Conservation (phyloP, 208 protist genomes). For the Balamuthia mandrillaris region DNA sequence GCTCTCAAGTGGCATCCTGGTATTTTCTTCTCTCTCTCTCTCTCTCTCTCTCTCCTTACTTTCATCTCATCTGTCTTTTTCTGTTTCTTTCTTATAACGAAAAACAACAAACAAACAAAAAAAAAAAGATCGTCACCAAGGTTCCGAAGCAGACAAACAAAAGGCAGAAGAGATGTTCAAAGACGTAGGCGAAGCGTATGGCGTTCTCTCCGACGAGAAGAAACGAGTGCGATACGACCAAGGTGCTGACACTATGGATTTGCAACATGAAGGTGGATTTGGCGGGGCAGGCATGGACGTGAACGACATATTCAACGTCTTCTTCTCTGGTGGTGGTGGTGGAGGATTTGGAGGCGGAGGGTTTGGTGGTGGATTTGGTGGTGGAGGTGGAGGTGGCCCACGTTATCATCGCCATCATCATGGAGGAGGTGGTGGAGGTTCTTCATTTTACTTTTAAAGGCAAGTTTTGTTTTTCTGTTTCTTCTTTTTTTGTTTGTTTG, state of each 20-base stretch:
- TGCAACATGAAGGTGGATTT: conserved; percentile 38
- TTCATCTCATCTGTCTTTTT: neutral
- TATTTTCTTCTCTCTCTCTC: neutral
- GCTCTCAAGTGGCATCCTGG: conserved; percentile 75
- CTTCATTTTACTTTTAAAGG: neutral
- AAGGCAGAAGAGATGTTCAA: conserved; percentile 66
- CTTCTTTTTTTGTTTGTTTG: too few relatives aligned
- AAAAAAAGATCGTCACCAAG: neutral
- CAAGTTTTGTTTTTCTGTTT: neutral
- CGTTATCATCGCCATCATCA: conserved; percentile 11
- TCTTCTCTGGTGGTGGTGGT: conserved; percentile 35
- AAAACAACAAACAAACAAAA: conserved; percentile 4
- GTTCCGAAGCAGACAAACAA: too few relatives aligned
- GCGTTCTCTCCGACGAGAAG: conserved; percentile 52
- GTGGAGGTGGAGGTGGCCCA: neutral
- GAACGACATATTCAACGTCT: conserved; percentile 39
- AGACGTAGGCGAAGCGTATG: conserved; percentile 63
- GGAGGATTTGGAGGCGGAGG: conserved; percentile 47
- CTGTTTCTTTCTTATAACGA: neutral
- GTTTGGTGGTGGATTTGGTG: neutral
- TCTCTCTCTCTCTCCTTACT: too few relatives aligned
- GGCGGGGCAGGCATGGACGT: conserved; percentile 4
- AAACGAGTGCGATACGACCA: conserved; percentile 51
- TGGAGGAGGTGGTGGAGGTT: neutral
- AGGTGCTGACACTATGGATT: conserved; percentile 46